Conservation (phyloP, 2,329 filamentous ascomycete genomes). For the Zymoseptoria tritici region DNA sequence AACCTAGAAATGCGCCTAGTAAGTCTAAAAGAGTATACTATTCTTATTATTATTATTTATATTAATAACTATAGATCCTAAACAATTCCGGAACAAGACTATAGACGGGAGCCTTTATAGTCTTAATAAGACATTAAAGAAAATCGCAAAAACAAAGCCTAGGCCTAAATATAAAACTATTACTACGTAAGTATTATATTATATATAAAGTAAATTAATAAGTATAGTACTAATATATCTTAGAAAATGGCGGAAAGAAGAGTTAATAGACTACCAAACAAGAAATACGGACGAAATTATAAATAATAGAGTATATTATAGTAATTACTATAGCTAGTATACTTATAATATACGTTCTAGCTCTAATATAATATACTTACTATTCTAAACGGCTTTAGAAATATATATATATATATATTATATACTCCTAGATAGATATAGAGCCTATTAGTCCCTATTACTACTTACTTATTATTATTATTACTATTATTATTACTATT, state of each 20-base stretch:
- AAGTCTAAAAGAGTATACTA: too few species aligned
- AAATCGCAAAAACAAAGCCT: too few species aligned
- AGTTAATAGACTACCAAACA: not conserved
- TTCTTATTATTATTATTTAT: too few species aligned
- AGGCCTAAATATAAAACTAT: too few species aligned
- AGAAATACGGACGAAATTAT: not conserved
- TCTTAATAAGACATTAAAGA: too few species aligned
- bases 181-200: too few species aligned
- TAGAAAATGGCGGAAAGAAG: not conserved
- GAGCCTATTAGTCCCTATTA: not conserved
- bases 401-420: not conserved
- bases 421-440: not conserved
- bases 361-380: not conserved
- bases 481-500: not conserved
- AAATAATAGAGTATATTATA: not conserved
- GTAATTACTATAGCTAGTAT: not conserved
- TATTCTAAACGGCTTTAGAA: not conserved
- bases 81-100: too few species aligned
- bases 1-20: too few species aligned
- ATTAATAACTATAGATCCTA: too few species aligned
- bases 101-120: too few species aligned
- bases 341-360: not conserved
- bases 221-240: too few species aligned
- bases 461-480: not conserved
- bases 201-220: too few species aligned